Percentiles rank a stretch among this genome's conserved stretches.
These are phyloP conservation scores for Westerdykella ornata DNA, from an alignment of 2,329 filamentous ascomycete genomes.

Conservation along the genomic window DNA sequence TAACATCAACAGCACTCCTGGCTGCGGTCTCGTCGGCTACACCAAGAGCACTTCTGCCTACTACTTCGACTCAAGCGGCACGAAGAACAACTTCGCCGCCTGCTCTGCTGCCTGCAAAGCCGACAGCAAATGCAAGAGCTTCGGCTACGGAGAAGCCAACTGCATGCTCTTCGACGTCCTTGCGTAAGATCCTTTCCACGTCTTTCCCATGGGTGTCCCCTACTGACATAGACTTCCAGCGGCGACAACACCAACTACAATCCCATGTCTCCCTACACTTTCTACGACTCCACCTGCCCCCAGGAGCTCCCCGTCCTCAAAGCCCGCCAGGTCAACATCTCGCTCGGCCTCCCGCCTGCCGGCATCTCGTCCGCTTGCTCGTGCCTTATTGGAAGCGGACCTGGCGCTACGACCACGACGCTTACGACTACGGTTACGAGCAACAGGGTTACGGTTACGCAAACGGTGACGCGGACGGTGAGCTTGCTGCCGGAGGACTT, in stretches of 20 bases:
- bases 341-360: conserved; percentile 14
- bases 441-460: conserved; percentile 11
- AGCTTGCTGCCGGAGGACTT: conserved; percentile 2
- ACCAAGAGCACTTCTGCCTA: conserved; percentile 27
- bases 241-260: conserved; percentile 29
- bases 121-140: conserved; percentile 27
- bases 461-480: conserved; percentile 20
- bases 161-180: conserved; percentile 29
- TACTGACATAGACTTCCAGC: conserved; percentile 6
- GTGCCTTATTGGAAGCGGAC: conserved; percentile 25
- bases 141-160: conserved; percentile 30
- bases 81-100: conserved; percentile 26
- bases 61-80: conserved; percentile 31
- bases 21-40: conserved; percentile 28
- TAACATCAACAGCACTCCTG: conserved; percentile 12
- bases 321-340: conserved; percentile 23
- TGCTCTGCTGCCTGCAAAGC: conserved; percentile 29
- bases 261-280: conserved; percentile 30
- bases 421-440: conserved; percentile 14
- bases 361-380: conserved; percentile 25
- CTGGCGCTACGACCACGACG: conserved; percentile 21
- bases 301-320: conserved; percentile 25
- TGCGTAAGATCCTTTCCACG: conserved; percentile 17
- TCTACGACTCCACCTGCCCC: conserved; percentile 26
- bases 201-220: neutral